A percentile compares a stretch with the other conserved stretches of the same genome.
These are phyloP conservation scores for Ramaria sp. DNA, from an alignment of 768 basidiomycete species.

Conservation along the genomic window DNA sequence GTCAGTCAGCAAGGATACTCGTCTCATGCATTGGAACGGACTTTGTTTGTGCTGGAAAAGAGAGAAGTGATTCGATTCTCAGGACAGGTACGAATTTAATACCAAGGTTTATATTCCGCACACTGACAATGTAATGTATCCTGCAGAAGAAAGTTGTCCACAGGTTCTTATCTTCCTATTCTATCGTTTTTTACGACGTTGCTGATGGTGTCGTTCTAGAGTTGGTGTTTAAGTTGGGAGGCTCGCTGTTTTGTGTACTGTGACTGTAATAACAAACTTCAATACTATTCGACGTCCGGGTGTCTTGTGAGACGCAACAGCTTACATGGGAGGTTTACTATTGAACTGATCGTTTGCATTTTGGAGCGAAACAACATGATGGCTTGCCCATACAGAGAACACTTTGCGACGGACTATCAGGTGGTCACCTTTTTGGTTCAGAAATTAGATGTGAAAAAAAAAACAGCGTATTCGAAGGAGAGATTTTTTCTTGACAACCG, in stretches of 20 bases:
- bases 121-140: conserved; percentile 9
- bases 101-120: background rate
- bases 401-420: too few relatives aligned
- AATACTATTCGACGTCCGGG: too few relatives aligned
- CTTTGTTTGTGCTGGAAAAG: conserved; percentile 88
- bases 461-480: too few relatives aligned
- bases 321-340: too few relatives aligned
- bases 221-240: background rate
- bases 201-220: background rate
- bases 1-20: conserved; percentile 88
- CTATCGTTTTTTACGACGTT: background rate
- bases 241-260: background rate
- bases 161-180: conserved; percentile 19
- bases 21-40: conserved; percentile 83
- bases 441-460: too few relatives aligned
- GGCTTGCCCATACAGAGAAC: too few relatives aligned
- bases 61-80: conserved; percentile 90
- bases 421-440: too few relatives aligned
- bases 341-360: too few relatives aligned
- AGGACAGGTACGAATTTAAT: conserved; percentile 35
- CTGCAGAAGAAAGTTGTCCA: conserved; percentile 47
- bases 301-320: too few relatives aligned
- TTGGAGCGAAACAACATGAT: too few relatives aligned
- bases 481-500: too few relatives aligned
- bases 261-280: too few relatives aligned